These are phyloP conservation scores for Salix exigua DNA, from an alignment of 345 rosid species.

Conservation along the genomic window DNA sequence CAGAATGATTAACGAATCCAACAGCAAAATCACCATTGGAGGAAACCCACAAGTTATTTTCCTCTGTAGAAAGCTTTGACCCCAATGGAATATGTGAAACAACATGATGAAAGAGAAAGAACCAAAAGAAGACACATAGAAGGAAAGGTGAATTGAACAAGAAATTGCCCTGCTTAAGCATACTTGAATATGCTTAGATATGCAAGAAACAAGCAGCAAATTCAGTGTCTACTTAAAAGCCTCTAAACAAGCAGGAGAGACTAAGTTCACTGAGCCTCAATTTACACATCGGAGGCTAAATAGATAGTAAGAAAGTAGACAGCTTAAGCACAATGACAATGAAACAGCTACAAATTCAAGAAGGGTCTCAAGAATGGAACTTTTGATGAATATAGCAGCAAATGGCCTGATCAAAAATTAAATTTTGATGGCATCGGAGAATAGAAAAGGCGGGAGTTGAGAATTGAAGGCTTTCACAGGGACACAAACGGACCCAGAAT, in stretches of 20 bases:
- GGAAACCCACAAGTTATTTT: constrained; percentile 59
- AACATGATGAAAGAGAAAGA: constrained; percentile 30
- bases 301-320: background rate
- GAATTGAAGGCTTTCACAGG: constrained; percentile 14
- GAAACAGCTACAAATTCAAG: constrained; percentile 5
- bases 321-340: constrained; percentile 12
- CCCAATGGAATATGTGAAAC: constrained; percentile 58
- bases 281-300: constrained; percentile 7
- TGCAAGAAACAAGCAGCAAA: constrained; percentile 15
- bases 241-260: constrained; percentile 1
- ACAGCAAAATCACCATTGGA: constrained; percentile 61
- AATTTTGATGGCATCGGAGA: constrained; percentile 2
- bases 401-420: constrained; percentile 8
- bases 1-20: constrained; percentile 53
- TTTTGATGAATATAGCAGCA: constrained; percentile 13
- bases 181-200: constrained; percentile 29
- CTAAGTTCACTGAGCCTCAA: constrained; percentile 3
- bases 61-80: constrained; percentile 50
- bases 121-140: constrained; percentile 35
- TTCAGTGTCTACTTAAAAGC: constrained; percentile 13
- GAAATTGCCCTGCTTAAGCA: constrained; percentile 28
- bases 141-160: constrained; percentile 26
- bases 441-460: constrained; percentile 4
- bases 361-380: constrained; percentile 13
- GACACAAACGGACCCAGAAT: constrained; percentile 36